Evolutionary conservation across 2,329 filamentous ascomycete genomes (phyloP).

Genomic region (Leptoxyphium fumago): DNA sequence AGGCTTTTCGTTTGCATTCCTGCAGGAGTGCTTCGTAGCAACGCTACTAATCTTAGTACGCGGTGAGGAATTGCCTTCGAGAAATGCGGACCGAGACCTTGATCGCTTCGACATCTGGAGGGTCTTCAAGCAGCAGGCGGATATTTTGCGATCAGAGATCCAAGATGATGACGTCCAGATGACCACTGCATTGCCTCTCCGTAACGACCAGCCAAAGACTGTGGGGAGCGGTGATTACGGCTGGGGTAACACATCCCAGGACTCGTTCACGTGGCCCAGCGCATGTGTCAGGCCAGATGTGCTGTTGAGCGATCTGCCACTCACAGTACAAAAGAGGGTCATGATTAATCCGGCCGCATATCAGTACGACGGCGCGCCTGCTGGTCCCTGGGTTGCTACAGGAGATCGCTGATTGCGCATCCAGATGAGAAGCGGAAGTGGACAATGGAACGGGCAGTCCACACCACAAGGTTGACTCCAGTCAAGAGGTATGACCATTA

Average conservation of each 20-base stretch:
- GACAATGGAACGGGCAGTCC: too few species aligned
- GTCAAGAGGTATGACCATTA: too few species aligned
- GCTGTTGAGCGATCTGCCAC: constrained; percentile 2
- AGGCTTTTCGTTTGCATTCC: constrained; percentile 53
- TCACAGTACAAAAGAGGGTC: background rate
- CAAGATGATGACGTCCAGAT: constrained; percentile 5
- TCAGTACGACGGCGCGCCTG: background rate
- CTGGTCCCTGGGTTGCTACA: background rate
- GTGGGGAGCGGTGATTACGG: too few species aligned
- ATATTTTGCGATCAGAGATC: constrained; percentile 46
- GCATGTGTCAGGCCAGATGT: background rate
- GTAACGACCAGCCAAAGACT: background rate
- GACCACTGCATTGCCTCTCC: background rate
- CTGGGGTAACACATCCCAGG: background rate
- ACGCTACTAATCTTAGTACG: constrained; percentile 43
- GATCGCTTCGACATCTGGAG: constrained; percentile 42
- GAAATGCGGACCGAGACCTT: constrained; percentile 21
- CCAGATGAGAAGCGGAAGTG: too few species aligned
- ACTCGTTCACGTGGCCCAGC: background rate
- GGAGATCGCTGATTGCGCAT: too few species aligned
- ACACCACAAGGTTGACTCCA: too few species aligned
- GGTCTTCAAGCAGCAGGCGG: constrained; percentile 48
- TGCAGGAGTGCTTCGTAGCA: constrained; percentile 55
- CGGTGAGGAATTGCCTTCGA: constrained; percentile 4
- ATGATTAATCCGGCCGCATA: constrained; percentile 2